A percentile compares a stretch with the other conserved stretches of the same genome.
phyloP scores from a whole-genome alignment of 1,284 basidiomycete genomes.

The Ustilago crameri region DNA sequence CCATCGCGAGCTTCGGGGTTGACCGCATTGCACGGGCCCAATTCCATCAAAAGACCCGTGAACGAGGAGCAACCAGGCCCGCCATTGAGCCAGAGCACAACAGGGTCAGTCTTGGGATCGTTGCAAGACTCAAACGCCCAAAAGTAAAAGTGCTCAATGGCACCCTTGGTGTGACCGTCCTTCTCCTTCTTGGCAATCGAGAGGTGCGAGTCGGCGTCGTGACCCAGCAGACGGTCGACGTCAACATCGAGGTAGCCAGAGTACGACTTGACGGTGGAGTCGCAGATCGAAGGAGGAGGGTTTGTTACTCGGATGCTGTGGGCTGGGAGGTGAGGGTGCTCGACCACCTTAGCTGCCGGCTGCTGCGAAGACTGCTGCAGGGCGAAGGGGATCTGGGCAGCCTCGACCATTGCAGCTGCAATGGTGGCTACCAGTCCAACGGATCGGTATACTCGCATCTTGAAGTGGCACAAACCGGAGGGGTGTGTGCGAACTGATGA shows the following conservation, averaged over 20 bases:
- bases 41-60: conserved; percentile 65
- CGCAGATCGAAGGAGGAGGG: conserved; percentile 56
- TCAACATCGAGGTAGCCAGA: conserved; percentile 67
- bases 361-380: conserved; percentile 6
- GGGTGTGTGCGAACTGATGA: background rate
- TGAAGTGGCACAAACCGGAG: background rate
- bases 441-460: conserved; percentile 17
- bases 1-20: conserved; percentile 36
- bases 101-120: conserved; percentile 59
- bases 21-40: conserved; percentile 64
- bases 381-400: conserved; percentile 45
- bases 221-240: conserved; percentile 56
- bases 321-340: conserved; percentile 62
- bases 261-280: conserved; percentile 52
- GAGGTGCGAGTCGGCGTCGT: conserved; percentile 20
- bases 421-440: conserved; percentile 13
- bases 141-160: conserved; percentile 68
- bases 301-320: conserved; percentile 60
- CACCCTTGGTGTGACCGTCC: conserved; percentile 44
- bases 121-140: conserved; percentile 66
- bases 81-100: conserved; percentile 66
- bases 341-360: conserved; percentile 17
- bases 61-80: conserved; percentile 65
- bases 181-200: conserved; percentile 23
- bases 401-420: conserved; percentile 15